phyloP scores from a whole-genome alignment of 2,329 filamentous ascomycete species.

The Colletotrichum chlorophyti region DNA sequence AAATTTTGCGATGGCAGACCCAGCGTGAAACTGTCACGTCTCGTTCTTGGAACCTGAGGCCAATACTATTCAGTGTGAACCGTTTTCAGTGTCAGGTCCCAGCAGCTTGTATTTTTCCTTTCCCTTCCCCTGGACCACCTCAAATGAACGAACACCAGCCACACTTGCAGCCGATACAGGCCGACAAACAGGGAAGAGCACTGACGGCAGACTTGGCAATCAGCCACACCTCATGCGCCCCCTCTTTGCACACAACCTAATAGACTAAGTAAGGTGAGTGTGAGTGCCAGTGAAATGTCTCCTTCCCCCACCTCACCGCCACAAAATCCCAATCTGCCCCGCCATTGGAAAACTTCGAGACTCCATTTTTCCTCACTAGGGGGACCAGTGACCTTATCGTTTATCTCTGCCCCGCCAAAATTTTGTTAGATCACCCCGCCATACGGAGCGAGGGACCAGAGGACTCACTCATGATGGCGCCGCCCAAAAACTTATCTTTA shows the following conservation, averaged over 20 bases:
- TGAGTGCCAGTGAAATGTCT: neutral
- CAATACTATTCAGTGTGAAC: too few species aligned
- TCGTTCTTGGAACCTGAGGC: neutral
- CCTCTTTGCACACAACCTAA: too few species aligned
- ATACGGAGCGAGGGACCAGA: constrained; percentile 17
- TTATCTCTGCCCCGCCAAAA: constrained; percentile 29
- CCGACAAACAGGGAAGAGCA: neutral
- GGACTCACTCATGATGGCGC: constrained; percentile 23
- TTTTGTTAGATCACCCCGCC: constrained; percentile 25
- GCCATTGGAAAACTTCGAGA: constrained; percentile 9
- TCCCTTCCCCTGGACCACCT: neutral
- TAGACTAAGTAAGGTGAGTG: neutral
- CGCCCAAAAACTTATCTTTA: constrained; percentile 20
- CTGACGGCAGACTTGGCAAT: neutral
- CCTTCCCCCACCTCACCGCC: constrained; percentile 14
- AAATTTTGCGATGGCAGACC: constrained; percentile 24
- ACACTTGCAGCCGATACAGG: neutral
- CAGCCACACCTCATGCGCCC: constrained; percentile 22
- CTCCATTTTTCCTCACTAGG: constrained; percentile 12
- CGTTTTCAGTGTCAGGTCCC: too few species aligned
- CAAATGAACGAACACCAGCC: neutral
- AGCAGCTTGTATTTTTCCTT: neutral
- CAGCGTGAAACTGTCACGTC: neutral
- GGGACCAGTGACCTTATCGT: constrained; percentile 22
- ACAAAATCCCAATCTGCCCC: constrained; percentile 25